Base-by-base conservation (phyloP, 129 eudicot species). In the Flaveria brownii region DNA sequence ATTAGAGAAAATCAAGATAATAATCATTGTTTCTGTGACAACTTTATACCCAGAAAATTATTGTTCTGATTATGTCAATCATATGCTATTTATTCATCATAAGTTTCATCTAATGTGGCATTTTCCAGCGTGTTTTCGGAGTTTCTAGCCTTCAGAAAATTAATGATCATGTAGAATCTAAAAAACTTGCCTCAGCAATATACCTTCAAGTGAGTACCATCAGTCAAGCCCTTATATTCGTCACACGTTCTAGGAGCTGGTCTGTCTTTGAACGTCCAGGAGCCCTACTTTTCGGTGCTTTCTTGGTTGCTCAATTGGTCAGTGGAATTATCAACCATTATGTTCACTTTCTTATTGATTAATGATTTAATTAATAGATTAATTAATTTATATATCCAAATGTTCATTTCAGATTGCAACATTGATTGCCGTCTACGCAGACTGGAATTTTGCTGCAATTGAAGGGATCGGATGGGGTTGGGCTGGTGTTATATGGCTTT, bases 391-490 rank as follows among this genome's bases (percentile, higher is more conserved):
- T 14, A 28, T 17, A 30, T 49, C 14, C 55, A 68, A 43, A 13
- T n/a, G 50, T 39, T 57, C 41, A 18, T 47, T 76, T 56, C 89
- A 88, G 94, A 73, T 88, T 78, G 97, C 97, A 28, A 91, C 96
- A 14, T 66, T 91, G 69, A 88, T 91, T 85, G 90, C 94, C 6
- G 95, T 91, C 28, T 91, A 91, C 57, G 94, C 94, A 66, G 83
- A 88, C 71, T 91, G 97, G 94, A 80, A 76, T 70, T 88, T 88
- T 77, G 80, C 90, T 73, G 90, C 85, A 22, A 86, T 91, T 25
- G 90, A 88, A 77, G 97, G 97, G 68, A 91, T 88, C 63, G 94
- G 97, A 70, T 91, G 97, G 94, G 96, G 91, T 33, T 88, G 96
- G 97, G 91, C 97, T 1, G 97, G 88, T 33, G 87, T 91, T 25